Base-by-base conservation (phyloP, 1,284 basidiomycete genomes). In the Ceratobasidium sp. region DNA sequence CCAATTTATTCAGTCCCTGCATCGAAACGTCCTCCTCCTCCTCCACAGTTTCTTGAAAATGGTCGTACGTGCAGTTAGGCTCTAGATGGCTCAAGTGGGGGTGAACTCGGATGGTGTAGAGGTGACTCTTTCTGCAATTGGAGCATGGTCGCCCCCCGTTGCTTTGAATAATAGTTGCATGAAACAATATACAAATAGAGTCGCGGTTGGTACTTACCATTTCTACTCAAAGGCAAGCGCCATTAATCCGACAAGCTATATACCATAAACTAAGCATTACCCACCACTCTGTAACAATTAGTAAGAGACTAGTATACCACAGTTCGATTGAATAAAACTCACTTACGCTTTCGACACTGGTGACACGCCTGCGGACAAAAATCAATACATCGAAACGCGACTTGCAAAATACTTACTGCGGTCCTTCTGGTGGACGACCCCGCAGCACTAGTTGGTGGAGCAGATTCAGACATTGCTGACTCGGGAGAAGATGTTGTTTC, bases 291-390 rank as follows among this genome's bases (percentile, higher is more conserved):
- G 45, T 11, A 48, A 8, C 15, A 47, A 6, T 1, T 45, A n/a
- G 36, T 63, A 2, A 63, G 45, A 29, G 31, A 1, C 29, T n/a
- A 11, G 33, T 3, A 24, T 5, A 51, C 51, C 2, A 60, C 33
- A 33, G 3, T 41, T 33, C 24, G 11, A 50, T 17, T 2, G 17
- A 31, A 9, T 1, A 27, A 17, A 19, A 60, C 67, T 59, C 45
- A 71, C 67, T 71, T 71, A 44, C 56, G 54, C 36, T 71, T 71
- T 31, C 67, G 54, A 59, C 67, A 71, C 31, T 71, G 67, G 22
- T 60, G 67, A 41, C 67, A 71, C 6, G 67, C 67, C 67, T 71
- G 33, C 5, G 1, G 9, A 17, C 6, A 44, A 22, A 41, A 8
- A 17, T 31, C 36, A 41, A 41, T 11, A 41, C 11, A 4, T 41